A percentile compares a stretch with the other conserved stretches of the same genome.
Evolutionary conservation across 2,329 filamentous ascomycete species (phyloP).

Genomic region (Colletotrichum aenigma): DNA sequence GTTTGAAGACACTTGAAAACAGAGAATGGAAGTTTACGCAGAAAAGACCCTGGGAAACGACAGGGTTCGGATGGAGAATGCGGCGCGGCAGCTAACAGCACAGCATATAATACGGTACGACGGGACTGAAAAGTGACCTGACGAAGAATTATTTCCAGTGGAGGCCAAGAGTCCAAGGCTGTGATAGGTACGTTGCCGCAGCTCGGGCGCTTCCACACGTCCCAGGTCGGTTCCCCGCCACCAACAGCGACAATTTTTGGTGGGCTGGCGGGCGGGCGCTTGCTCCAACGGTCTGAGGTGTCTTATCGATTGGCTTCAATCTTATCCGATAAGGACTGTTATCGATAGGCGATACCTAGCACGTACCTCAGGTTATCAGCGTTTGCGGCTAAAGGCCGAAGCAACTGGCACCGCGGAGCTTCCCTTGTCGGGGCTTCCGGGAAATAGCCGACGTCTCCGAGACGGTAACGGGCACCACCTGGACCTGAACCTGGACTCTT

Average conservation of each 20-base stretch:
- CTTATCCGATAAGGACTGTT: not conserved
- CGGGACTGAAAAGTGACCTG: conserved; percentile 12
- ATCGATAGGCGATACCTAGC: not conserved
- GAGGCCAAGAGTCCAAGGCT: not conserved
- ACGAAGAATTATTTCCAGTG: conserved; percentile 5
- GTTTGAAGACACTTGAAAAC: not conserved
- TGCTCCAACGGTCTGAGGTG: not conserved
- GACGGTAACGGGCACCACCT: not conserved
- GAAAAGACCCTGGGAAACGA: not conserved
- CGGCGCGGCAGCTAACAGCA: not conserved
- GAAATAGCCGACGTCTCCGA: not conserved
- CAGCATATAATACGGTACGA: not conserved
- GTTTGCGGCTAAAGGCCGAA: not conserved
- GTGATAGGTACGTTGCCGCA: conserved; percentile 11
- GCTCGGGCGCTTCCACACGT: not conserved
- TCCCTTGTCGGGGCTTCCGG: conserved; percentile 18
- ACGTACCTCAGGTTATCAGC: not conserved
- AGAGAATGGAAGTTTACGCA: not conserved
- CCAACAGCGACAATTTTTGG: not conserved
- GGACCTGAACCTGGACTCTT: not conserved
- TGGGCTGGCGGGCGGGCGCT: not conserved
- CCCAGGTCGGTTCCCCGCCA: not conserved
- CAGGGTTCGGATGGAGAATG: not conserved
- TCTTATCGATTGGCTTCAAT: not conserved
- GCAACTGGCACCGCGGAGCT: not conserved